Base-by-base conservation (phyloP, 441 rosid genomes). In the Kokia cookei region DNA sequence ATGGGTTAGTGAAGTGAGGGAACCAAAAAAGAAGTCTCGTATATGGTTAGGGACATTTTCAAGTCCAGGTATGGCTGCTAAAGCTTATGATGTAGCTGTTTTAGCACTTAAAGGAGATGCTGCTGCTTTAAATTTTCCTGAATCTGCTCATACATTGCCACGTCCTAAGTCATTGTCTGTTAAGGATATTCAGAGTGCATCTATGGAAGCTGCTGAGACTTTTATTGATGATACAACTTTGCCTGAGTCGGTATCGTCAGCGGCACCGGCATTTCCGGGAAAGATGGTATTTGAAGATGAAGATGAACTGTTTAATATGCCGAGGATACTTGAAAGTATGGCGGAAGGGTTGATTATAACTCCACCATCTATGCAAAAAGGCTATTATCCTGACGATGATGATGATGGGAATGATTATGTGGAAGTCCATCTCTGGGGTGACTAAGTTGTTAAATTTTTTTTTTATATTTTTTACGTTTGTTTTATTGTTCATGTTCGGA, bases 41-140 rank as follows among this genome's bases (percentile, higher is more conserved):
- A 81, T 88, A 11, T 90, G 93, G 96, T 75, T 89, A 1, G 96
- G 96, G 45, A 90, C 97, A 13, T 90, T 86, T 78, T n/a, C 72
- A 2, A 63, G 76, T 0, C 87, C 89, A 0, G 87, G 84, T 7
- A 84, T 80, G 87, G 93, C 93, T 0, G 91, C 93, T 69, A 83
- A 89, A 78, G 92, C 97, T 50, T 85, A 92, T 32, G 97, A 90
- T 48, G 91, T 78, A 6, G 93, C 94, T 0, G 92, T 84, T 11
- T 54, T 84, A 74, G 88, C 90, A 0, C 81, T 90, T 26, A 78
- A 87, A 50, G 90, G 97, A 9, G 73, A 82, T 26, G 77, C 89
- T 0, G 93, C 93, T 3, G 73, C 82, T 0, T 81, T 91, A 6
- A 91, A 91, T 35, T 91, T 87, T 47, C 87, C 89, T 0, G 84